These are phyloP conservation scores for Diospyros kaki DNA, from an alignment of 148 eudicot genomes.

Conservation along the genomic window DNA sequence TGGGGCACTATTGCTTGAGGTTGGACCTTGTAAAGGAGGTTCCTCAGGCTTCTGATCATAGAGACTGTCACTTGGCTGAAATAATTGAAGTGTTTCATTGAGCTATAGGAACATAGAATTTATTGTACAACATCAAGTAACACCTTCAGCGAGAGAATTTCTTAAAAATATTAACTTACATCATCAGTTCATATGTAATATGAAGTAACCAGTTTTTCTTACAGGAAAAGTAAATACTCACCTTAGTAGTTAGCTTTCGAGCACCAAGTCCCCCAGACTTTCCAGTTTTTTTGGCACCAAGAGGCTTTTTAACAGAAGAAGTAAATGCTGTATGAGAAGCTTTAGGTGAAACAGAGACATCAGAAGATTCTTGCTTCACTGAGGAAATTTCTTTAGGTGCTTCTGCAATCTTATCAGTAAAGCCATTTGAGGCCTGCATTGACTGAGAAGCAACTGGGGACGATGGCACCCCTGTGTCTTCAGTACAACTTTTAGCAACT, in stretches of 20 bases:
- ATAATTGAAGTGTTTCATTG: background rate
- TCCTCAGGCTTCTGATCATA: conserved; percentile 99
- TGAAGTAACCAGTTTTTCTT: background rate
- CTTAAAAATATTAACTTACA: background rate
- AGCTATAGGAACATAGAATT: background rate
- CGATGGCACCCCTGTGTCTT: conserved; percentile 60
- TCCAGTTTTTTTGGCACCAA: conserved; percentile 81
- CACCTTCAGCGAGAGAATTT: background rate
- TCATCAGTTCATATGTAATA: too few species aligned
- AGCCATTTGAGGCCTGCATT: conserved; percentile 46
- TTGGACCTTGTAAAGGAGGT: conserved; percentile 63
- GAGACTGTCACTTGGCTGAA: conserved; percentile 85
- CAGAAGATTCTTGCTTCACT: conserved; percentile 43
- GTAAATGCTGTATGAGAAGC: conserved; percentile 37
- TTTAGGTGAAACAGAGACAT: conserved; percentile 51
- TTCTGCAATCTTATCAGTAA: conserved; percentile 43
- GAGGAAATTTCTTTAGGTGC: conserved; percentile 41
- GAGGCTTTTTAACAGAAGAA: conserved; percentile 66
- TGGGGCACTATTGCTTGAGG: conserved; percentile 43
- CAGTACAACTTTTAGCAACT: conserved; percentile 79
- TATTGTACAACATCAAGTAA: background rate
- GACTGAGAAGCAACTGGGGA: conserved; percentile 81
- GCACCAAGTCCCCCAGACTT: conserved; percentile 95
- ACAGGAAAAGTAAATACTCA: conserved; percentile 11
- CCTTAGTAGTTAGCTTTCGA: conserved; percentile 89